Base-by-base conservation (phyloP, 495 filamentous ascomycete genomes). In the Neurospora tetrasperma region DNA sequence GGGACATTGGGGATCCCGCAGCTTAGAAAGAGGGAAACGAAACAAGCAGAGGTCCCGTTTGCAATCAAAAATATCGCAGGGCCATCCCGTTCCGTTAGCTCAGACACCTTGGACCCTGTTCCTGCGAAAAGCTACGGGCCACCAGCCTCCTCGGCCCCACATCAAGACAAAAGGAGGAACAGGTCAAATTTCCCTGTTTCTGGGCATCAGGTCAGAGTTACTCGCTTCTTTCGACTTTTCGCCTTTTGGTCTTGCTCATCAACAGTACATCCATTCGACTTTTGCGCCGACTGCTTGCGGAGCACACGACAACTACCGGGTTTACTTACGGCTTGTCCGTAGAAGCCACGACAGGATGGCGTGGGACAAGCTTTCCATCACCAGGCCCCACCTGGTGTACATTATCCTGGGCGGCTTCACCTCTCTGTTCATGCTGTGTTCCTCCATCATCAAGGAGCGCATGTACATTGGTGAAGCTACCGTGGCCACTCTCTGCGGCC, bases 391-490 rank as follows among this genome's bases (percentile, higher is more conserved):
- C 86, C 80, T 97, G 92, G 96, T 96, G 59, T 99, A 99, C 82
- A 93, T 97, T 84, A 98, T 99, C 82, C 85, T 99, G 46, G 96
- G 96, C 75, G 96, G 96, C 77, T 99, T 99, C 84, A 98, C 96
- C 71, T 93, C 91, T 70, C 85, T 99, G 76, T 99, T 99, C 85
- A 99, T 99, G 96, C 85, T 99, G 66, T 96, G 93, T 82, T 98
- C 96, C 48, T 91, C 96, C 68, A 90, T 98, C 81, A 95, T 99
- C 82, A 99, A 99, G 86, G 96, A 99, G 84, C 90, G 92, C 77
- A 88, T 99, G 71, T 99, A 99, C 84, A 98, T 99, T 73, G 96
- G 96, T 76, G 96, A 99, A 88, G 96, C 96, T 38, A 97, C 96
- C 11, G 92, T 99, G 11, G 96, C 96, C 44, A 98, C 96, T 4